Base-by-base conservation (phyloP, 169 alveolate genomes). In the Plasmodium gallinaceum region DNA sequence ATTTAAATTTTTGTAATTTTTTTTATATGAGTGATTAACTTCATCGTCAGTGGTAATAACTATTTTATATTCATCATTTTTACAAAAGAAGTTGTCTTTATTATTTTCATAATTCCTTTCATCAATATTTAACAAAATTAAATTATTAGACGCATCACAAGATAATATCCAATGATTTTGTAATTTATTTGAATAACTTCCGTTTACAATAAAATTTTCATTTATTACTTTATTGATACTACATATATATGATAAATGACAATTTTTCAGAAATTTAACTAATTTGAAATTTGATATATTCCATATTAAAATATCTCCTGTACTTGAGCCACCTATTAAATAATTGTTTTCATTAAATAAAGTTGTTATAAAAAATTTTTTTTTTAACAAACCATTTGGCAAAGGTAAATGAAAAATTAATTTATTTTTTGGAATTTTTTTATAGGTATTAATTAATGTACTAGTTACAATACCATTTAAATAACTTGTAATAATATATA, bases 281-380 rank as follows among this genome's bases (percentile, higher is more conserved):
- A 86, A 16, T 8, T 43, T 20, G 70, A 57, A 69, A 32, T 24
- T 70, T 26, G 10, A 6, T 32, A 86, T 0, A 7, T 86, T 73
- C 92, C 92, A 86, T 72, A 86, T 60, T 14, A 86, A 12, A 12
- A 86, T 71, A 64, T 86, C 92, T 60, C 92, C 92, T 14, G 18
- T 45, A 51, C 32, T 70, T 2, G 88, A 26, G 5, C 92, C 92
- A 12, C 92, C 92, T 10, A 86, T 20, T 42, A 86, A 37, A 66
- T 24, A 71, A 42, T 52, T 2, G 16, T 61, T 26, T 22, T 65
- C 92, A 48, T 16, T 7, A 71, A 45, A 43, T 5, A 86, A 43
- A 12, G 88, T 54, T 48, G 92, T 86, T 45, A 86, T 72, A 52
- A 86, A 86, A 0, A 43, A 52, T 8, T 60, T 39, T 45, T 70